A percentile compares a stretch with the other conserved stretches of the same genome.
Conservation (phyloP, 1,284 basidiomycete species). For the Melampsora larici-populina region DNA sequence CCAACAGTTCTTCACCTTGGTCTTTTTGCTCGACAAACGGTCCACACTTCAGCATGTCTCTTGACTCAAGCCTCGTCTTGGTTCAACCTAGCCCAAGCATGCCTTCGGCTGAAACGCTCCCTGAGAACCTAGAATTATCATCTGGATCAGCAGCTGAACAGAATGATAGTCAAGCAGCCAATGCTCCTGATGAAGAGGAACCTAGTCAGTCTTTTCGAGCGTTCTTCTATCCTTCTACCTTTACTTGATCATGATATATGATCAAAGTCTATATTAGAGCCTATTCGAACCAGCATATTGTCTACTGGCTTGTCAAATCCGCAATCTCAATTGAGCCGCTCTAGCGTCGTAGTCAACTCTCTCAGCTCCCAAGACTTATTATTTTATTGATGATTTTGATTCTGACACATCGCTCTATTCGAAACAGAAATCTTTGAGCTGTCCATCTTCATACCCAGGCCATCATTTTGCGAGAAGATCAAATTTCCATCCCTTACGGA, state of each 20-base stretch:
- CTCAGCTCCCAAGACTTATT: too few species aligned
- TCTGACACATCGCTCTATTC: neutral
- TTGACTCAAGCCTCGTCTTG: constrained; percentile 6
- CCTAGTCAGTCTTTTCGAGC: neutral
- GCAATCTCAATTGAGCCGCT: neutral
- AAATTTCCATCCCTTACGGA: constrained; percentile 7
- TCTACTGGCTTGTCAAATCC: neutral
- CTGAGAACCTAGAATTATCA: neutral
- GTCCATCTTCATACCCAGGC: constrained; percentile 38
- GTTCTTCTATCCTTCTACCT: too few species aligned
- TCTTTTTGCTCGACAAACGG: too few species aligned
- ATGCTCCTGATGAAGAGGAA: constrained; percentile 3
- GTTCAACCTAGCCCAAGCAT: constrained; percentile 5
- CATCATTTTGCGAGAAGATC: constrained; percentile 31
- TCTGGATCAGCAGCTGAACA: neutral
- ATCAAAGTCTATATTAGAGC: neutral
- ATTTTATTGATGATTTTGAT: too few species aligned
- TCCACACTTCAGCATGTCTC: neutral
- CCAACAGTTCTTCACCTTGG: too few species aligned
- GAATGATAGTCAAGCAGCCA: neutral
- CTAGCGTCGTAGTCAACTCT: too few species aligned
- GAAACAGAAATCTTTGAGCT: constrained; percentile 31
- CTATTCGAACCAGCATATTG: neutral
- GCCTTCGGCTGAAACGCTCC: neutral
- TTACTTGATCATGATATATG: too few species aligned